phyloP scores from a whole-genome alignment of 441 rosid genomes.

The Metrosideros polymorpha region DNA sequence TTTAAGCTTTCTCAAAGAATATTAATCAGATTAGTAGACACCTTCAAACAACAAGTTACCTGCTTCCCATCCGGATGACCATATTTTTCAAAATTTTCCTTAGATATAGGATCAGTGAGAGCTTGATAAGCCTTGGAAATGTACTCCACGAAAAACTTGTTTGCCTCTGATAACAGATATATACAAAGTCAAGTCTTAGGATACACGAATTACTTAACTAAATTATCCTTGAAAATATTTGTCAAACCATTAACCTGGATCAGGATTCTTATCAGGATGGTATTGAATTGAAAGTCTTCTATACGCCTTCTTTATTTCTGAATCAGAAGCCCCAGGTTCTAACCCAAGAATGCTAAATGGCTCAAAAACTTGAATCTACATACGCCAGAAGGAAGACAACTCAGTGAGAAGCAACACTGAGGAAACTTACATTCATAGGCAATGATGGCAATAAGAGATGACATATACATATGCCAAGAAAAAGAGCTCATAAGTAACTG shows the following conservation, averaged over 20 bases:
- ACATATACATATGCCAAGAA: neutral
- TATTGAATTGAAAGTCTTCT: slow-evolving; percentile 80
- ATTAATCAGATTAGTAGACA: neutral
- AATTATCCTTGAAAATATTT: neutral
- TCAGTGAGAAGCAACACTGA: neutral
- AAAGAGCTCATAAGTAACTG: neutral
- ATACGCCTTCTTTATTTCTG: slow-evolving; percentile 83
- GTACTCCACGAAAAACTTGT: slow-evolving; percentile 76
- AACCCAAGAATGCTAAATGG: slow-evolving; percentile 83
- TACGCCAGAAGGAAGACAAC: neutral
- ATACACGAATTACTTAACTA: slow-evolving; percentile 8
- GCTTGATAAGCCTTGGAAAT: slow-evolving; percentile 98
- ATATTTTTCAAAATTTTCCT: slow-evolving; percentile 96
- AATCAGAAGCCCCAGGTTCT: slow-evolving; percentile 72
- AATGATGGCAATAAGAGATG: neutral
- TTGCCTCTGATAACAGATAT: slow-evolving; percentile 51
- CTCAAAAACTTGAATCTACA: slow-evolving; percentile 78
- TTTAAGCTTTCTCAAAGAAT: neutral
- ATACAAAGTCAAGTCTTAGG: slow-evolving; percentile 3
- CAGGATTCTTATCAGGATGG: slow-evolving; percentile 99
- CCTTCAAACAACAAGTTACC: slow-evolving; percentile 27
- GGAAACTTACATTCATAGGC: neutral
- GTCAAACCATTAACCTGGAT: slow-evolving; percentile 69
- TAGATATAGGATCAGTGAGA: slow-evolving; percentile 85
- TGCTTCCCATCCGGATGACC: slow-evolving; percentile 99